Evolutionary conservation across 345 rosid species (phyloP), one percentile per base, ranked within the genome.

Genomic region (Excoecaria agallocha): DNA sequence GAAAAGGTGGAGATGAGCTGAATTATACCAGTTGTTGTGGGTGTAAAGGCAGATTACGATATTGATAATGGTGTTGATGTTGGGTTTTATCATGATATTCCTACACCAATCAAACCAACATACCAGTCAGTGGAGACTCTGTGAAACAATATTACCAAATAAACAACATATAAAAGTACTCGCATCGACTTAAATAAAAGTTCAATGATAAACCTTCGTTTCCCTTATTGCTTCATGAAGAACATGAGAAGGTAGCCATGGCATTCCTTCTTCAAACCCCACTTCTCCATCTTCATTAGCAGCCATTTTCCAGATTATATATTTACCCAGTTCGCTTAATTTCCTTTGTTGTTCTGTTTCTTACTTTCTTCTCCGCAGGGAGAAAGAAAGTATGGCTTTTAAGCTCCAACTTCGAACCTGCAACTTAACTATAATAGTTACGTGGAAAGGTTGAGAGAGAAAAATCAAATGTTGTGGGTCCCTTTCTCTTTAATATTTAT

Each of bases 391-490:
- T 74, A 75, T 71, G 82, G 66, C 43, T 35, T 81, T 78, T 72
- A 74, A 13, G 66, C 77, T 84, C 92, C 91, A 86, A 85, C 94
- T 83, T 85, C 86, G 70, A 78, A 93, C 97, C 97, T 85, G 97
- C 84, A 87, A 78, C 86, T 66, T 76, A 89, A 84, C 93, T 86
- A 87, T 15, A 80, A 79, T 84, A 77, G 64, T 73, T 71, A 25
- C 69, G 71, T 72, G 73, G 65, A 56, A 67, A 58, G 25, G 8
- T 6, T 5, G 71, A 69, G 64, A 74, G 66, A 71, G 10, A 57
- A 54, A 59, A 24, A 61, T 46, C 30, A 68, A 48, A 4, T 55
- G 12, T 45, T 3, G 63, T 43, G 79, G 71, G 66, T 2, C 70
- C 75, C 20, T 19, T 1, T 4, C 17, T 9, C 6, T 5, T 20